Evolutionary conservation across 2,329 filamentous ascomycete genomes (phyloP).

Genomic region (Phialocephala sp.): DNA sequence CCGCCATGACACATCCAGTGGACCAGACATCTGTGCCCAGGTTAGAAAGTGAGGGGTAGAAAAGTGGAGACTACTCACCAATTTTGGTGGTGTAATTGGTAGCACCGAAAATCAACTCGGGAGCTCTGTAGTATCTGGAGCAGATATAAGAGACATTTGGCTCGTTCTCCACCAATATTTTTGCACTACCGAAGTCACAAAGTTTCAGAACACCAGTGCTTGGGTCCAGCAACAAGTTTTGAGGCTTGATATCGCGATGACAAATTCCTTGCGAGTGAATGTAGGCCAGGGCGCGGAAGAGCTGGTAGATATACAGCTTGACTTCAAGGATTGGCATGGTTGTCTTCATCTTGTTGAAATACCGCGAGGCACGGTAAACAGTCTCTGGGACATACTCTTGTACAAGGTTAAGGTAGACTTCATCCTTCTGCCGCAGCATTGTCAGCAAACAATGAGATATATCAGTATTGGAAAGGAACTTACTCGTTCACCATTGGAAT

Average conservation of each 20-base stretch:
- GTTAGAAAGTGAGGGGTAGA: slow-evolving; percentile 29
- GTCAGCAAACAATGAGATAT: slow-evolving; percentile 23
- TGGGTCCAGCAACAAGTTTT: slow-evolving; percentile 94
- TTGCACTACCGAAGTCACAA: slow-evolving; percentile 98
- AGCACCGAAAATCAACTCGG: slow-evolving; percentile 96
- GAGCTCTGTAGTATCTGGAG: slow-evolving; percentile 97
- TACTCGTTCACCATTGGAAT: slow-evolving; percentile 98
- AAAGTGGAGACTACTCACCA: slow-evolving; percentile 63
- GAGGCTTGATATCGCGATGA: slow-evolving; percentile 98
- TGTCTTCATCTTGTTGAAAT: slow-evolving; percentile 99
- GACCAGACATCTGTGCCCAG: slow-evolving; percentile 87
- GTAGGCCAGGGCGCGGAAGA: slow-evolving; percentile 97
- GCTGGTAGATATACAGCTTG: slow-evolving; percentile 99
- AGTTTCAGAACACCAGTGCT: slow-evolving; percentile 91
- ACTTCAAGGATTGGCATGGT: slow-evolving; percentile 99
- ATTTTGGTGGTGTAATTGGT: slow-evolving; percentile 99
- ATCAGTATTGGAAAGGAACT: slow-evolving; percentile 46
- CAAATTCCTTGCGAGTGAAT: slow-evolving; percentile 99
- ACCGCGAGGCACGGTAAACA: slow-evolving; percentile 95
- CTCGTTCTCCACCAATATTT: slow-evolving; percentile 98
- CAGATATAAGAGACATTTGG: slow-evolving; percentile 99
- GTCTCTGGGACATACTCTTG: slow-evolving; percentile 99
- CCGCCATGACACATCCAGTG: slow-evolving; percentile 98
- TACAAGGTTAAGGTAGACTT: slow-evolving; percentile 97
- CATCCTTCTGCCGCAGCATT: slow-evolving; percentile 75